A percentile compares a stretch with the other conserved stretches of the same genome.
Evolutionary conservation across 2,329 filamentous ascomycete genomes (phyloP).

Genomic region (Drechslera avenae): DNA sequence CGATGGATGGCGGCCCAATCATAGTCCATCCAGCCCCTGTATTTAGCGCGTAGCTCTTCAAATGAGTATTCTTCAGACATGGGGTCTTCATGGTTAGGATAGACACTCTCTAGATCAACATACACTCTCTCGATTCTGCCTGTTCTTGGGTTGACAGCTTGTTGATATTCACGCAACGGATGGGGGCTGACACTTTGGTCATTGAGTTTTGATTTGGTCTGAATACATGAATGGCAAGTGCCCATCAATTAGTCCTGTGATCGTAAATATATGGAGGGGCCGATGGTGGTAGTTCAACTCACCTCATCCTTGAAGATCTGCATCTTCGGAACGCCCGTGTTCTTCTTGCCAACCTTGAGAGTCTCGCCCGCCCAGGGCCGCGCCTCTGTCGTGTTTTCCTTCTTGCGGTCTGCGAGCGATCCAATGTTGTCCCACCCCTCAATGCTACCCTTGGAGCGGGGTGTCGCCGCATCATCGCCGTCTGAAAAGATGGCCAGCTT

Average conservation of each 20-base stretch:
- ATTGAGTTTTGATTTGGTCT: slow-evolving; percentile 50
- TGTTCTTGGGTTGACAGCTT: slow-evolving; percentile 79
- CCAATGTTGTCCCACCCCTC: slow-evolving; percentile 94
- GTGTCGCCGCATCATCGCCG: slow-evolving; percentile 60
- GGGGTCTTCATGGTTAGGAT: slow-evolving; percentile 74
- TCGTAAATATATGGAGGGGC: slow-evolving; percentile 51
- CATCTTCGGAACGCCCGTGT: slow-evolving; percentile 78
- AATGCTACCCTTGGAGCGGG: slow-evolving; percentile 61
- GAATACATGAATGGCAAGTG: slow-evolving; percentile 58
- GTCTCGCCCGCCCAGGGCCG: slow-evolving; percentile 94
- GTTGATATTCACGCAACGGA: slow-evolving; percentile 76
- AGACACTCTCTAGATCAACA: slow-evolving; percentile 83
- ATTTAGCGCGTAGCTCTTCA: slow-evolving; percentile 84
- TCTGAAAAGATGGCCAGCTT: slow-evolving; percentile 95
- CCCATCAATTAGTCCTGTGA: slow-evolving; percentile 84
- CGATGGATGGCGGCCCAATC: slow-evolving; percentile 56
- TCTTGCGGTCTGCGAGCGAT: slow-evolving; percentile 83
- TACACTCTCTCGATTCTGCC: slow-evolving; percentile 86
- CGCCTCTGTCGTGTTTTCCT: slow-evolving; percentile 86
- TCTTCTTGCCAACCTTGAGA: slow-evolving; percentile 83
- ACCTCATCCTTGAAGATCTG: slow-evolving; percentile 95
- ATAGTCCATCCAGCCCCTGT: slow-evolving; percentile 68
- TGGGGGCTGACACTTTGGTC: slow-evolving; percentile 55
- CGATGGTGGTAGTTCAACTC: slow-evolving; percentile 56
- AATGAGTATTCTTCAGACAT: slow-evolving; percentile 78